Evolutionary conservation across 352 stramenopile species (phyloP).

Genomic region (Phytophthora tentaculata): DNA sequence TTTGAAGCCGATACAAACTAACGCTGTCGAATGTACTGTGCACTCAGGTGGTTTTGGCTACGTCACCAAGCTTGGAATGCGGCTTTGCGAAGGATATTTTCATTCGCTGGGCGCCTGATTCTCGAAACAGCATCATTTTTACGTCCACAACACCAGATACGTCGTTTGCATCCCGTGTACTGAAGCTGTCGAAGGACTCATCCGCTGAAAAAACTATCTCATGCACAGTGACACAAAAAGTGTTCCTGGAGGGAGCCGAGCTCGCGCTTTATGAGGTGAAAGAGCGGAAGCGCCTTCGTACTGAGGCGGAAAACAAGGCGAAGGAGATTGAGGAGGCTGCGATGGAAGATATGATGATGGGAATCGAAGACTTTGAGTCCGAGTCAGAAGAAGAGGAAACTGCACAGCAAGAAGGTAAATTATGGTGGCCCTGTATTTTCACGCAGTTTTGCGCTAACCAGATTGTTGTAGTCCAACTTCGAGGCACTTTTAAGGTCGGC

Average conservation of each 20-base stretch:
- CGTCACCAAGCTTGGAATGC: constrained; percentile 79
- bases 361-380: constrained; percentile 90
- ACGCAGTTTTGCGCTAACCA: constrained; percentile 2
- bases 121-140: constrained; percentile 88
- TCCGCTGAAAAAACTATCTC: constrained; percentile 57
- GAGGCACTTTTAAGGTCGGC: constrained; percentile 87
- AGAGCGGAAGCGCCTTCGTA: constrained; percentile 79
- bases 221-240: constrained; percentile 70
- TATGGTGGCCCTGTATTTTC: not conserved
- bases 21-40: constrained; percentile 3
- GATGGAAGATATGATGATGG: constrained; percentile 94
- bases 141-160: constrained; percentile 63
- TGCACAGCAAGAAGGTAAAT: constrained; percentile 62
- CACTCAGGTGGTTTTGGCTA: constrained; percentile 75
- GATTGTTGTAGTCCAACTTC: constrained; percentile 62
- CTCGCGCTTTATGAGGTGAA: constrained; percentile 89
- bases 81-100: constrained; percentile 89
- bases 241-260: constrained; percentile 85
- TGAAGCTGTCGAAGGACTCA: constrained; percentile 60
- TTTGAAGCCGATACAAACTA: not conserved
- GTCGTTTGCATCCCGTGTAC: constrained; percentile 75
- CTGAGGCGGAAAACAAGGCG: constrained; percentile 88
- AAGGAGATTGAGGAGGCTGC: constrained; percentile 90
- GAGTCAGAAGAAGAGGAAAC: constrained; percentile 80
- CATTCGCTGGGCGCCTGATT: constrained; percentile 78